Evolutionary conservation across 2,329 filamentous ascomycete genomes (phyloP).

Genomic region (Aspergillus arachidicola): DNA sequence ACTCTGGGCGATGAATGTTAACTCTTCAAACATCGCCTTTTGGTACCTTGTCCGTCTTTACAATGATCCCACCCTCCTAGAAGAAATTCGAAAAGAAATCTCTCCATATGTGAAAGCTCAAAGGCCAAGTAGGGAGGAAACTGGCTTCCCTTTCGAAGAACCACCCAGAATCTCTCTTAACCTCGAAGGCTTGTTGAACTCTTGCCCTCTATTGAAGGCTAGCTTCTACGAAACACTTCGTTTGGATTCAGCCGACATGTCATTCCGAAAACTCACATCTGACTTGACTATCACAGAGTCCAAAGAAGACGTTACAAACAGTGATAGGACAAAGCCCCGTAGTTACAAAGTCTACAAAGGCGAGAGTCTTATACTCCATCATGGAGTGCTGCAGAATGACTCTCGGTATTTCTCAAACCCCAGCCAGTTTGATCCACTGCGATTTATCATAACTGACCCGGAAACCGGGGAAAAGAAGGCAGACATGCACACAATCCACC

Average conservation of each 20-base stretch:
- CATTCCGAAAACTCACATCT: slow-evolving; percentile 43
- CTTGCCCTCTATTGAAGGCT: slow-evolving; percentile 51
- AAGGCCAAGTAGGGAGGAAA: slow-evolving; percentile 39
- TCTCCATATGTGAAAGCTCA: slow-evolving; percentile 43
- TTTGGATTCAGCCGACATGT: slow-evolving; percentile 46
- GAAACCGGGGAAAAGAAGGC: slow-evolving; percentile 38
- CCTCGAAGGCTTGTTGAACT: slow-evolving; percentile 42
- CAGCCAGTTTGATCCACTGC: slow-evolving; percentile 45
- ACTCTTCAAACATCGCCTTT: slow-evolving; percentile 55
- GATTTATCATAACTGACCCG: slow-evolving; percentile 49
- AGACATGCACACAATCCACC: slow-evolving; percentile 47
- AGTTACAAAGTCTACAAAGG: slow-evolving; percentile 47
- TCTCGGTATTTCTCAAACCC: slow-evolving; percentile 44
- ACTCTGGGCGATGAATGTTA: slow-evolving; percentile 59
- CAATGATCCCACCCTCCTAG: slow-evolving; percentile 42
- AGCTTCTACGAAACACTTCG: slow-evolving; percentile 52
- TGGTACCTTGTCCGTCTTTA: slow-evolving; percentile 55
- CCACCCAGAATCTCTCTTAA: slow-evolving; percentile 47
- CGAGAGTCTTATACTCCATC: slow-evolving; percentile 47
- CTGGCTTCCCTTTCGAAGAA: slow-evolving; percentile 47
- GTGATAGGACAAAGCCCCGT: slow-evolving; percentile 30
- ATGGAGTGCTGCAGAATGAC: slow-evolving; percentile 49
- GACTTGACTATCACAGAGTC: slow-evolving; percentile 45
- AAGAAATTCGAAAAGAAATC: slow-evolving; percentile 50
- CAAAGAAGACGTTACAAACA: slow-evolving; percentile 37